phyloP scores from a whole-genome alignment of 805 yeast genomes.

The Metschnikowia hibisci region DNA sequence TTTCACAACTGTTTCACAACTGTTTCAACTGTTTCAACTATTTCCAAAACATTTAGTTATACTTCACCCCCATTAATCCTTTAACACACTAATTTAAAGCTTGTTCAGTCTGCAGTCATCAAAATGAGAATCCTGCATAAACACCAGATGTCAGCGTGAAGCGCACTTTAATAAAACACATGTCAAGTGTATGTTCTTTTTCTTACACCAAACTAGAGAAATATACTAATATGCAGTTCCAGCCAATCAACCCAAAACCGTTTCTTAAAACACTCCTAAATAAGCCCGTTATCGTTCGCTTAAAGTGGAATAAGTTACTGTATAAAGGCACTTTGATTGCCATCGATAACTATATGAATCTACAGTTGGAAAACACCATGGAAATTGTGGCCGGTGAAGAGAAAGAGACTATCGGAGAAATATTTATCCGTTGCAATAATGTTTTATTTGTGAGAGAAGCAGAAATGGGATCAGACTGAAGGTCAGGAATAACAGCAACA shows the following conservation, averaged over 20 bases:
- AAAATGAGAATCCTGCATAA: too few species aligned
- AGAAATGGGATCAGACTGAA: background rate
- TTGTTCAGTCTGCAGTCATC: too few species aligned
- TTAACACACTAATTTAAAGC: too few species aligned
- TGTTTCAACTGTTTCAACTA: too few species aligned
- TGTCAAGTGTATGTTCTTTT: too few species aligned
- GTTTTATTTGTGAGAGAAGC: constrained; percentile 67
- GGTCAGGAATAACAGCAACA: too few species aligned
- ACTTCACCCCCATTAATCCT: too few species aligned
- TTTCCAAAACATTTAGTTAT: too few species aligned
- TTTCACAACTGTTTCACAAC: too few species aligned
- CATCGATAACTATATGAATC: constrained; percentile 89
- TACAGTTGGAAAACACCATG: constrained; percentile 59
- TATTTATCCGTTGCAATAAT: constrained; percentile 87
- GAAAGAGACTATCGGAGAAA: constrained; percentile 55
- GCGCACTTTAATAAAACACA: too few species aligned
- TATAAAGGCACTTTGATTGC: constrained; percentile 75
- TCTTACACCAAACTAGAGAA: too few species aligned
- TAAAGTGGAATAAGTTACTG: constrained; percentile 89
- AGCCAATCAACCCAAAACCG: constrained; percentile 87
- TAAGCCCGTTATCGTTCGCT: constrained; percentile 65
- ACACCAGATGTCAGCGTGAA: too few species aligned
- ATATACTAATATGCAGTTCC: constrained; percentile 30
- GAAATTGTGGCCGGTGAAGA: constrained; percentile 46
- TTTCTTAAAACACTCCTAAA: constrained; percentile 74